phyloP scores from a whole-genome alignment of 192 early-diverging fungal species.

The Linnemannia elongata region DNA sequence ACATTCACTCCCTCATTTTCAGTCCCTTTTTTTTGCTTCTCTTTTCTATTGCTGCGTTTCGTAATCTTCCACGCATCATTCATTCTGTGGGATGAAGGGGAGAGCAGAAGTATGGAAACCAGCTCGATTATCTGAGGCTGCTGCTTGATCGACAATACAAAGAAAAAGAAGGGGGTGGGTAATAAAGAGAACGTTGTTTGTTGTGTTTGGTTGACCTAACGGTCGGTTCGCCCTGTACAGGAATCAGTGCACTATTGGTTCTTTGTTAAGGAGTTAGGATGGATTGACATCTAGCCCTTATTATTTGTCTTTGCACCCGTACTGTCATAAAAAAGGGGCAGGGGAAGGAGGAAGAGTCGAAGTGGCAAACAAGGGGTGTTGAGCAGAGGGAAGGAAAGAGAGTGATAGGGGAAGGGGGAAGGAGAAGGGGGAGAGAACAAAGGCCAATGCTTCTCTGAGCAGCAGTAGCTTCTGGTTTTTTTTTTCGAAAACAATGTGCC shows the following conservation, averaged over 20 bases:
- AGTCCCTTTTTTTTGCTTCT: neutral
- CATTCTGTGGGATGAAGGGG: neutral
- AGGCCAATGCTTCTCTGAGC: constrained; percentile 2
- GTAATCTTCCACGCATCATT: neutral
- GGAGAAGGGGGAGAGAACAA: neutral
- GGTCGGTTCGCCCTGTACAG: neutral
- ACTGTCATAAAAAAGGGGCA: neutral
- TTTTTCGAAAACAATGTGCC: neutral
- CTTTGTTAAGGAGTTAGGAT: neutral
- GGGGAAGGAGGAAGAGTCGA: neutral
- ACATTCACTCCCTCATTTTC: neutral
- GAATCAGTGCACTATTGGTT: neutral
- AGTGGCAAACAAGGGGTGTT: neutral
- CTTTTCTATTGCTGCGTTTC: neutral
- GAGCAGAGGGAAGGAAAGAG: neutral
- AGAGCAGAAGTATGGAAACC: neutral
- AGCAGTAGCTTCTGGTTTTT: neutral
- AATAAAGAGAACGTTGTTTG: neutral
- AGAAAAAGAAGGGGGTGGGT: neutral
- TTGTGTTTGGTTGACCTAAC: neutral
- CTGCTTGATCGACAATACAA: neutral
- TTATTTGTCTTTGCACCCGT: neutral
- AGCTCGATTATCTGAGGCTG: neutral
- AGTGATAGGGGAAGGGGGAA: neutral
- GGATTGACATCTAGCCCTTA: constrained; percentile 5